Evolutionary conservation across 2,329 filamentous ascomycete species (phyloP), one percentile per base, ranked within the genome.

Genomic region (Escovopsis sp.): DNA sequence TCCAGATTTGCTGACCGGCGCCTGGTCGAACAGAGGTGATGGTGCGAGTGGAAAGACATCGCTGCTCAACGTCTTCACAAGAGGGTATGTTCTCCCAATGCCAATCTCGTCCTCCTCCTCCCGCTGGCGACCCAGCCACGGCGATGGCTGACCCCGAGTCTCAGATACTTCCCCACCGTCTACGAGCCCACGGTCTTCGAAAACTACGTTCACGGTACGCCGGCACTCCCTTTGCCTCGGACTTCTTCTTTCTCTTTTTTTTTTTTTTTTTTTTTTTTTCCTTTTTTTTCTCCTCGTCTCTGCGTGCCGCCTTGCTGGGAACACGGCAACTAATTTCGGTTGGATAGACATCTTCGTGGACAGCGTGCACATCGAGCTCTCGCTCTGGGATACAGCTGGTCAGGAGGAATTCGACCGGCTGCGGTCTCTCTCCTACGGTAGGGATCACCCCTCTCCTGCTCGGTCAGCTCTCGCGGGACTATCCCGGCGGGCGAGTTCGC

Each of bases 151-250:
- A 43, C 39, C 36, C 16, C 30, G 35, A 39, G 34, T 19, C 15
- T 28, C 49, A 88, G 84, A 44, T 94, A 94, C 61, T 98, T 98
- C 59, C 88, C 88, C 35, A 94, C 88, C 39, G 88, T 96, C 52
- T 96, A 96, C 65, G 87, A 96, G 61, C 90, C 90, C 36, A 98
- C 88, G 26, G 88, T 94, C 45, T 94, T 94, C 61, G 88, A 98
- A 59, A 98, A 98, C 62, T 98, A 96, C 60, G 88, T 98, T 43
- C 88, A 98, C 57, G 86, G 84, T 92, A 70, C 54, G 70, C 17
- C 14, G 14, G 18, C 4, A 17, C 13, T 18, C 17, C 27, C n/a
- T n/a, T n/a, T n/a, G 15, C 21, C 31, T 27, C 18, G 23, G 16
- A 12, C 15, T 14, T 10, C 12, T 15, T 31, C 11, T 14, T 8